Percentiles rank a stretch among this genome's conserved stretches.
Conservation (phyloP, 2,329 filamentous ascomycete genomes). For the Pseudogymnoascus sp. region DNA sequence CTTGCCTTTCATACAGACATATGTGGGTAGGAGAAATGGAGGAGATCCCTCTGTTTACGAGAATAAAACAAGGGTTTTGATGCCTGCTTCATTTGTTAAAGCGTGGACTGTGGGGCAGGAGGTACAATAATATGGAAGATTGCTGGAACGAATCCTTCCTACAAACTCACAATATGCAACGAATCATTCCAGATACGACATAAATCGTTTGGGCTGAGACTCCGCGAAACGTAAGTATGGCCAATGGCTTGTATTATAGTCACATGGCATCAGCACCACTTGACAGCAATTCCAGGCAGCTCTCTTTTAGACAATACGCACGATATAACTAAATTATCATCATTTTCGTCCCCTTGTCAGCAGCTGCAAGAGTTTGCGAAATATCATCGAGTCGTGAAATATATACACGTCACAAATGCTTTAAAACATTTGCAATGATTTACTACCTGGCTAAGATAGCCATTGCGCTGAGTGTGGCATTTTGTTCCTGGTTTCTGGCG, state of each 20-base stretch:
- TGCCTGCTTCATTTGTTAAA: neutral
- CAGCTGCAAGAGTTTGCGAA: neutral
- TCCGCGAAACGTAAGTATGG: neutral
- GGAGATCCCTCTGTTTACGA: neutral
- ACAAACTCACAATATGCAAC: neutral
- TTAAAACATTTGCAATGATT: neutral
- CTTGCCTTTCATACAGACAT: neutral
- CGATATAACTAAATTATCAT: neutral
- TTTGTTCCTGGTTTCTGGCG: neutral
- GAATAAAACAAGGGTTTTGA: neutral
- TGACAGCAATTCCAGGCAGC: neutral
- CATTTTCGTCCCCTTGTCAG: neutral
- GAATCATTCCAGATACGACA: neutral
- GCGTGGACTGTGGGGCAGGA: neutral
- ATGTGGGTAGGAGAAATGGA: neutral
- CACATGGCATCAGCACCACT: neutral
- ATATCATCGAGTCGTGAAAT: neutral
- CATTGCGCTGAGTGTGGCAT: neutral
- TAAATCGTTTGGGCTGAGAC: neutral
- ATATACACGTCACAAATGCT: neutral
- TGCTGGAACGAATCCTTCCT: neutral
- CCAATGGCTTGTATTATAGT: neutral
- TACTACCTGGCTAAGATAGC: neutral
- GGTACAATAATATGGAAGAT: neutral
- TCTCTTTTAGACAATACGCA: neutral